phyloP scores from a whole-genome alignment of 129 eudicot genomes.

The Arctium lappa region DNA sequence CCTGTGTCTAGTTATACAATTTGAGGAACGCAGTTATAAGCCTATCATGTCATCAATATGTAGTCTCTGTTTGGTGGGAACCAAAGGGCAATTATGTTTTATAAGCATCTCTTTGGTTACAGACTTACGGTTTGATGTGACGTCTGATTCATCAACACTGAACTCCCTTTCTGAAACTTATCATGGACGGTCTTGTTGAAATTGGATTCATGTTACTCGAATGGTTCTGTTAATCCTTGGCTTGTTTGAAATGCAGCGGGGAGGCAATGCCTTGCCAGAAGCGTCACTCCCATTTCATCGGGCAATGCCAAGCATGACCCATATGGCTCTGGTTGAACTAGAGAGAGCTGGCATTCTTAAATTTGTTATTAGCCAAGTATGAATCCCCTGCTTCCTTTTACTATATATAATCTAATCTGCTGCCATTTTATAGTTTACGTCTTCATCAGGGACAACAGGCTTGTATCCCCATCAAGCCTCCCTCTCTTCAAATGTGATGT shows the following conservation, averaged over 20 bases:
- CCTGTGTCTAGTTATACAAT: too few relatives aligned
- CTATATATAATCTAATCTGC: neutral
- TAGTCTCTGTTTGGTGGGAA: neutral
- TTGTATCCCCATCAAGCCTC: too few relatives aligned
- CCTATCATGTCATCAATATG: too few relatives aligned
- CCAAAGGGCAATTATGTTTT: neutral
- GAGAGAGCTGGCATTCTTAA: constrained; percentile 86
- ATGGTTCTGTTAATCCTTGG: neutral
- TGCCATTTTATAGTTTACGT: neutral
- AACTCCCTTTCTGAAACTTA: neutral
- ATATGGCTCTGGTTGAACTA: constrained; percentile 93
- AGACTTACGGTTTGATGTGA: neutral
- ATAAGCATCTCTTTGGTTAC: neutral
- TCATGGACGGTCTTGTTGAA: neutral
- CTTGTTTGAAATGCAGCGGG: constrained; percentile 49
- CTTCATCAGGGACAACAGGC: neutral
- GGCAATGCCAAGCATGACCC: constrained; percentile 92
- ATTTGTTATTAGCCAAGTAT: constrained; percentile 92
- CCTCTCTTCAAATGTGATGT: too few relatives aligned
- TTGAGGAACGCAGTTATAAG: too few relatives aligned
- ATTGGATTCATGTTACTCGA: neutral
- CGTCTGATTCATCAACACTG: neutral
- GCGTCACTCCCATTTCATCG: constrained; percentile 97
- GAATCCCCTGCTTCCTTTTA: neutral
- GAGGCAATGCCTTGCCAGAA: constrained; percentile 90